Evolutionary conservation across 352 stramenopile genomes (phyloP), one percentile per base, ranked within the genome.

Genomic region (Phytophthora macrochlamydospora): DNA sequence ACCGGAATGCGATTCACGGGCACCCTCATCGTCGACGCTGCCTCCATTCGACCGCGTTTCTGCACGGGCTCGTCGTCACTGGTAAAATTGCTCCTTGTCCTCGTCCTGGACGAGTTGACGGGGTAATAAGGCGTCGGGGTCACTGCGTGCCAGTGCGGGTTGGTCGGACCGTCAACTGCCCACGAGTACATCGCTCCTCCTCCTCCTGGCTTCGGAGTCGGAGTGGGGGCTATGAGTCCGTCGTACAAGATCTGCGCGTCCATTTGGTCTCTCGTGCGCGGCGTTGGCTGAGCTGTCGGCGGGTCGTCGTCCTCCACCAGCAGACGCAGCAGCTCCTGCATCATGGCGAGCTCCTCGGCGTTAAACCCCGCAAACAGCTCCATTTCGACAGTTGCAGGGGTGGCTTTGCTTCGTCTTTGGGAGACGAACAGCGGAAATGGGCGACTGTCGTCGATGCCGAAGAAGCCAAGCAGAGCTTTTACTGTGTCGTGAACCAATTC

Each of bases 301-400:
- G 49, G 38, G 37, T 78, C 70, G 55, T 78, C 70, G 12, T 78
- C 70, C 50, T 78, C 70, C 24, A 78, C 35, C 37, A 78, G 44
- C 14, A 78, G 70, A 37, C 65, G 51, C 45, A 78, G 54, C 43
- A 78, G 35, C 33, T 78, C 70, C n/a, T 78, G 61, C 70, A 78
- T 78, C 70, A 78, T 78, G 45, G 65, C 70, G 38, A 78, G 65
- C 52, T 78, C 70, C 49, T 78, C 70, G 43, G 65, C 65, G 58
- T 78, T 78, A 61, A 78, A 78, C 48, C 70, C 70, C 9, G 70
- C 70, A 67, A 74, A 78, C 11, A 75, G 32, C 40, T 78, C 70
- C 70, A 74, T 78, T 68, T 66, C 55, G 43, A 57, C 43, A 60
- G 49, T 65, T 71, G 52, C 45, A 9, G 13, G n/a, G 38, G 48